Conservation (phyloP, 2,329 filamentous ascomycete species). For the Ilyonectria destructans region DNA sequence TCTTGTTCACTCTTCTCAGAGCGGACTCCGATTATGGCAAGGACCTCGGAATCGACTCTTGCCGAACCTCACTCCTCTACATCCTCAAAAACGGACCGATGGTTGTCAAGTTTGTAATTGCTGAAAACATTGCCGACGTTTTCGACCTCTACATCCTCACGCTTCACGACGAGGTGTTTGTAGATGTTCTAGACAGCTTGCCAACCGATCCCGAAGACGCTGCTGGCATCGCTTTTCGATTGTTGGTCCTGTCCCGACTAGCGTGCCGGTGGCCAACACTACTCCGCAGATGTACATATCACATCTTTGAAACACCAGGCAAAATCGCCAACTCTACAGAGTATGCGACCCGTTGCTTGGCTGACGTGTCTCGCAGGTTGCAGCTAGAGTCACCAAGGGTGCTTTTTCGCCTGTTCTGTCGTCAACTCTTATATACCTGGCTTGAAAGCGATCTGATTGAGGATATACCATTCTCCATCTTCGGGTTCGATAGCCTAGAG, state of each 20-base stretch:
- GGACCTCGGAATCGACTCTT: constrained; percentile 70
- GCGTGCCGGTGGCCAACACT: constrained; percentile 90
- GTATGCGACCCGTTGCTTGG: constrained; percentile 83
- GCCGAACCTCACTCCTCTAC: constrained; percentile 80
- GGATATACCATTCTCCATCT: constrained; percentile 88
- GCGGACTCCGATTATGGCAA: constrained; percentile 78
- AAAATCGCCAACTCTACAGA: constrained; percentile 75
- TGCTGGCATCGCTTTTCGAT: constrained; percentile 89
- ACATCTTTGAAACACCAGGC: constrained; percentile 93
- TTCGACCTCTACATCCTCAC: constrained; percentile 89
- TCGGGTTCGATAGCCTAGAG: constrained; percentile 80
- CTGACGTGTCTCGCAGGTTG: constrained; percentile 76
- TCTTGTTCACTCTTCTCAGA: constrained; percentile 81
- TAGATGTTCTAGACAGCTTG: constrained; percentile 86
- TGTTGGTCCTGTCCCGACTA: constrained; percentile 83
- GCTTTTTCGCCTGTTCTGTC: constrained; percentile 87
- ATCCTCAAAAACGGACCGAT: constrained; percentile 79
- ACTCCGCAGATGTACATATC: constrained; percentile 89
- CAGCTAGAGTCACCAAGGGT: constrained; percentile 76
- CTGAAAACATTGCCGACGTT: constrained; percentile 78
- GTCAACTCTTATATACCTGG: constrained; percentile 95
- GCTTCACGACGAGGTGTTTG: constrained; percentile 86
- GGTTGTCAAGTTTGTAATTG: constrained; percentile 83
- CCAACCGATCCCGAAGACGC: constrained; percentile 79
- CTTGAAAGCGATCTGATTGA: constrained; percentile 77